A percentile compares a stretch with the other conserved stretches of the same genome.
These are phyloP conservation scores for Globisporangium apiculatum DNA, from an alignment of 352 stramenopile genomes.

Conservation along the genomic window DNA sequence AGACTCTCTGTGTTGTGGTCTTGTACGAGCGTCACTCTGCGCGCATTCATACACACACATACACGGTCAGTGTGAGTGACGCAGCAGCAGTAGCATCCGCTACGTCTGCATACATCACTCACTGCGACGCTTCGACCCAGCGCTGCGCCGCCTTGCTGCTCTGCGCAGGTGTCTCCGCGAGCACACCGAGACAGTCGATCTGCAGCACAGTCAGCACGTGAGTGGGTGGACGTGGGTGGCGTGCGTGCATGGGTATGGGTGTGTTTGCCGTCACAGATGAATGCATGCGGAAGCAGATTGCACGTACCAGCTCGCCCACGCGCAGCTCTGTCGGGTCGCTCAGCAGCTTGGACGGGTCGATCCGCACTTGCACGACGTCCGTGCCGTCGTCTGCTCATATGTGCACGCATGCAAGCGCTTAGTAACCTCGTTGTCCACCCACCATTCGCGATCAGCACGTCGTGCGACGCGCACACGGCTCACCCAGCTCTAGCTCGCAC, in stretches of 20 bases:
- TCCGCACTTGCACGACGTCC: constrained; percentile 19
- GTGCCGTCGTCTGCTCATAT: constrained; percentile 30
- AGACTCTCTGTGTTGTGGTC: constrained; percentile 58
- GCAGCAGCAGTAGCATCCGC: not conserved
- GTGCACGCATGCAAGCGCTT: not conserved
- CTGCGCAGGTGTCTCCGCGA: constrained; percentile 19
- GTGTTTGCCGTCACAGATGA: not conserved
- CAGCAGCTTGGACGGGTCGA: constrained; percentile 8
- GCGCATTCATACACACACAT: not conserved
- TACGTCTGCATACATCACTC: constrained; percentile 5
- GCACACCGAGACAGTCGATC: constrained; percentile 32
- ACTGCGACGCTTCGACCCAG: constrained; percentile 33
- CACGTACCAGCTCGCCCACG: constrained; percentile 23
- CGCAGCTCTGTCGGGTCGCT: constrained; percentile 11
- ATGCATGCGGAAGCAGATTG: not conserved
- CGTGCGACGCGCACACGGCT: not conserved
- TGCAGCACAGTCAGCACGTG: constrained; percentile 8
- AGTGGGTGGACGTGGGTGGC: no score
- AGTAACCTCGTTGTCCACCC: not conserved
- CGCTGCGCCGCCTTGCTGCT: constrained; percentile 10
- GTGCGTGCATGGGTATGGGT: no score
- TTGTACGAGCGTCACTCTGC: constrained; percentile 30
- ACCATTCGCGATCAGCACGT: not conserved
- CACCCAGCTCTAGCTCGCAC: constrained; percentile 25
- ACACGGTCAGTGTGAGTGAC: not conserved